Percentiles rank a stretch among this genome's conserved stretches.
These are phyloP conservation scores for Coniella lustricola DNA, from an alignment of 2,329 filamentous ascomycete species.

Conservation along the genomic window DNA sequence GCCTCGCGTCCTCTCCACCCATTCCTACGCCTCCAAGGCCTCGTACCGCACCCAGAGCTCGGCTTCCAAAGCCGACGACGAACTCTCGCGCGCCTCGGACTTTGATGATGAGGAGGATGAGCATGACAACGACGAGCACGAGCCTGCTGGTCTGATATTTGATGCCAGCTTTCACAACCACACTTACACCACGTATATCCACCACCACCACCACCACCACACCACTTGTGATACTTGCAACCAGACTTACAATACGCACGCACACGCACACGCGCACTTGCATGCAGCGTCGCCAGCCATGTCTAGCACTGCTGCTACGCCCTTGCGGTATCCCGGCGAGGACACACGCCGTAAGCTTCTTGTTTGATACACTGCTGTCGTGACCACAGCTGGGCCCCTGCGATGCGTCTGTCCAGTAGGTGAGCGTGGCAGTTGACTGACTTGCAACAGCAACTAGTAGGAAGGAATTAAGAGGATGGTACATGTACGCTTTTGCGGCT, in stretches of 20 bases:
- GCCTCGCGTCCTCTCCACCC: conserved; percentile 41
- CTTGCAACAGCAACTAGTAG: conserved; percentile 55
- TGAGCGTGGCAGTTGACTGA: no score
- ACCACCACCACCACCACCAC: conserved; percentile 3
- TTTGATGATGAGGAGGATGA: conserved; percentile 6
- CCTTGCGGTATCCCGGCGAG: conserved; percentile 66
- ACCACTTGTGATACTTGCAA: no score
- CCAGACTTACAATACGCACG: no score
- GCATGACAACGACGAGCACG: neutral
- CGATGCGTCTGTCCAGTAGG: neutral
- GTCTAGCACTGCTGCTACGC: conserved; percentile 22
- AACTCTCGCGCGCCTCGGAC: conserved; percentile 35
- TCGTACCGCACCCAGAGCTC: conserved; percentile 55
- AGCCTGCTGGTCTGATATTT: no score
- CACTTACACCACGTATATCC: neutral
- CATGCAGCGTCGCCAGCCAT: conserved; percentile 1
- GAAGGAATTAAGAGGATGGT: conserved; percentile 90
- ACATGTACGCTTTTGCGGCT: conserved; percentile 90
- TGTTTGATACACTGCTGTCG: no score
- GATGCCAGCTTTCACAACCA: neutral
- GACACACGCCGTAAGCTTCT: conserved; percentile 59
- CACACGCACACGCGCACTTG: no score
- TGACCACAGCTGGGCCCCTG: no score
- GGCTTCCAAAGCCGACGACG: conserved; percentile 64
- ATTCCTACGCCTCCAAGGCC: conserved; percentile 46